Base-by-base conservation (phyloP, 1,284 basidiomycete genomes). In the Sanghuangporus weigelae region DNA sequence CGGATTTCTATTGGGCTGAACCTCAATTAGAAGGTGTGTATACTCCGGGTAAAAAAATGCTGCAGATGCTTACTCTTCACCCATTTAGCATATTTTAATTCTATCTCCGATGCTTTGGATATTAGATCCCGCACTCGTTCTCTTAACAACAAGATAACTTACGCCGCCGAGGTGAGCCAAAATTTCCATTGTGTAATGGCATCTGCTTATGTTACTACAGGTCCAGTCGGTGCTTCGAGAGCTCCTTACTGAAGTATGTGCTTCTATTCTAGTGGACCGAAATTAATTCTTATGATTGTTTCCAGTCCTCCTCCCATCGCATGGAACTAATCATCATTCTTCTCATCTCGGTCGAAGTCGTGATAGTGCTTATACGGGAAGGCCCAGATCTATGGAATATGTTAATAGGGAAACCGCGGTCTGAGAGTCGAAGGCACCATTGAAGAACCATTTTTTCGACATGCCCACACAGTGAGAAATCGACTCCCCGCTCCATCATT, bases 291-390 rank as follows among this genome's bases (percentile, higher is more conserved):
- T n/a, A n/a, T 46, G 11, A 61, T 42, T 64, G 35, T 6, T 39
- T 61, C 26, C 26, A 94, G 90, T 90, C 91, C 7, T 93, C 92
- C 2, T 84, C 81, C 0, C 92, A 95, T 70, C 83, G 90, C 4
- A 95, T 96, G 92, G 94, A 96, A 74, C 77, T 96, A 0, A 89
- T 96, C 67, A 96, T 96, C 70, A 96, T 96, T 67, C 81, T 84
- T 0, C 86, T 96, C 62, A 96, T 96, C 69, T 90, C 93, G 0
- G 93, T 95, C 7, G 94, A 96, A 73, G 93, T 95, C 26, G 80
- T 93, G 67, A 89, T 96, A 63, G 93, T 94, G 71, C 77, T 88
- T 53, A 81, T 84, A 64, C 77, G 80, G 51, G 84, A 85, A 67
- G 81, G 83, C 0, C 85, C 84, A 3, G 86, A 88, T 71, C 76